Percentiles rank a stretch among this genome's conserved stretches.
These are phyloP conservation scores for Phialemonium atrogriseum DNA, from an alignment of 2,329 filamentous ascomycete species.

Conservation along the genomic window DNA sequence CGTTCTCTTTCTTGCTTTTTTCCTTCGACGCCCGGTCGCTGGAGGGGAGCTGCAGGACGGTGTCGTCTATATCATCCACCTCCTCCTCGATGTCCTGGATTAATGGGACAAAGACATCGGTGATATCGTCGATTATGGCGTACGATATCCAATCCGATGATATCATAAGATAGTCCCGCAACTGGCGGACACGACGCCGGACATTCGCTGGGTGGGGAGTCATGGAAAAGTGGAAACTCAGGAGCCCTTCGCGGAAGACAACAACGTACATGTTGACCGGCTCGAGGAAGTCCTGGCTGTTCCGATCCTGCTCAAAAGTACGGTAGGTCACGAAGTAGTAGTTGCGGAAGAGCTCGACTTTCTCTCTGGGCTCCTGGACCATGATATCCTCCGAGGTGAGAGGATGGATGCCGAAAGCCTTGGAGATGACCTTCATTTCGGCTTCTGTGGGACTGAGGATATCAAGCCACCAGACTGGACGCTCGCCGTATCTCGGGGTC, in stretches of 20 bases:
- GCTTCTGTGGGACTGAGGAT: conserved; percentile 82
- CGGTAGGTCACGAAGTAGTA: conserved; percentile 99
- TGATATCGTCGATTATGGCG: conserved; percentile 96
- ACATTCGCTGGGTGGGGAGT: conserved; percentile 96
- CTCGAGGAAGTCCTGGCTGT: conserved; percentile 83
- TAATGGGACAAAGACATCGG: conserved; percentile 86
- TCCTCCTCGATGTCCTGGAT: conserved; percentile 93
- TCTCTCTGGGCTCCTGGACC: conserved; percentile 94
- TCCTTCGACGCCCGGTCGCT: conserved; percentile 33
- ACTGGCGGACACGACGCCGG: conserved; percentile 81
- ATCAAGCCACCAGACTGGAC: conserved; percentile 96
- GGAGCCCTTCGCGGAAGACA: conserved; percentile 89
- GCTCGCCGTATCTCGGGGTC: conserved; percentile 56
- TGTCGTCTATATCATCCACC: conserved; percentile 93
- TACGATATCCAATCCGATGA: conserved; percentile 98
- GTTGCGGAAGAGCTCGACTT: conserved; percentile 92
- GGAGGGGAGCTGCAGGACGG: conserved; percentile 75
- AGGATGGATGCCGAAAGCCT: conserved; percentile 91
- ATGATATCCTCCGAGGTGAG: conserved; percentile 94
- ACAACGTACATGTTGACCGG: conserved; percentile 97
- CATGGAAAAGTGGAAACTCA: conserved; percentile 96
- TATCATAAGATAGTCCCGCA: conserved; percentile 87
- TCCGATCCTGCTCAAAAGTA: conserved; percentile 90
- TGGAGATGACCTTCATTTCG: conserved; percentile 91
- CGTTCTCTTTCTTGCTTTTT: conserved; percentile 25